Percentiles rank a stretch among this genome's conserved stretches.
Conservation (phyloP, 73 alveolate species). For the Diophrys sp. region DNA sequence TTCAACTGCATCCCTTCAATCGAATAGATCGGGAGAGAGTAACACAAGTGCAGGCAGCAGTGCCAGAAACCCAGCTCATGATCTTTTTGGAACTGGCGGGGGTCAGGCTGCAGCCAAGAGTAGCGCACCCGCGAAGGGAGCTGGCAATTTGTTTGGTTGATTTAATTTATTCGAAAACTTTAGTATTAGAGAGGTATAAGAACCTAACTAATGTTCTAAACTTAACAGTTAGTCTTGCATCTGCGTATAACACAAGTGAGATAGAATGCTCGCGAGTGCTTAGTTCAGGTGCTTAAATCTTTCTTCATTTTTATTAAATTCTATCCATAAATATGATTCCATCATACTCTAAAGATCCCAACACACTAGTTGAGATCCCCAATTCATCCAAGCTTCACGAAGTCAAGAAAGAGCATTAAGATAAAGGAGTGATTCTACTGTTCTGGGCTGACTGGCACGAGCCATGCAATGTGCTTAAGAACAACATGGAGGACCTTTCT, state of each 20-base stretch:
- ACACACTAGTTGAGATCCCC: not conserved
- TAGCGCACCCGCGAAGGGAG: too few relatives aligned
- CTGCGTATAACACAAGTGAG: too few relatives aligned
- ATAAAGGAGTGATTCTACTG: conserved; percentile 29
- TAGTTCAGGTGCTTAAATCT: not conserved
- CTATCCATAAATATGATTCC: conserved; percentile 17
- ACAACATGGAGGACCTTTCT: conserved; percentile 4
- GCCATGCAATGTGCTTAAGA: conserved; percentile 40
- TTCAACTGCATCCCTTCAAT: too few relatives aligned
- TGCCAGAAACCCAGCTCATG: not conserved
- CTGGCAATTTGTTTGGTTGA: too few relatives aligned
- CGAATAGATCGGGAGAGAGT: too few relatives aligned
- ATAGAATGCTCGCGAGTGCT: too few relatives aligned
- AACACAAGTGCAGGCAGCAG: not conserved
- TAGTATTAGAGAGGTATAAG: too few relatives aligned
- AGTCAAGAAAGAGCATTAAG: not conserved
- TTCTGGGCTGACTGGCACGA: conserved; percentile 60
- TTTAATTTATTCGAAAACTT: too few relatives aligned
- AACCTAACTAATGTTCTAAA: too few relatives aligned
- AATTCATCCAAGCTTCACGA: not conserved
- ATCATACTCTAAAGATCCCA: conserved; percentile 3
- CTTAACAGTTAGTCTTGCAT: too few relatives aligned
- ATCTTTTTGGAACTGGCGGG: conserved; percentile 8
- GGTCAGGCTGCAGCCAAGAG: not conserved
- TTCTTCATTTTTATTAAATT: not conserved